Base-by-base conservation (phyloP, 139 green algal genomes). In the Picochlorum sp. region DNA sequence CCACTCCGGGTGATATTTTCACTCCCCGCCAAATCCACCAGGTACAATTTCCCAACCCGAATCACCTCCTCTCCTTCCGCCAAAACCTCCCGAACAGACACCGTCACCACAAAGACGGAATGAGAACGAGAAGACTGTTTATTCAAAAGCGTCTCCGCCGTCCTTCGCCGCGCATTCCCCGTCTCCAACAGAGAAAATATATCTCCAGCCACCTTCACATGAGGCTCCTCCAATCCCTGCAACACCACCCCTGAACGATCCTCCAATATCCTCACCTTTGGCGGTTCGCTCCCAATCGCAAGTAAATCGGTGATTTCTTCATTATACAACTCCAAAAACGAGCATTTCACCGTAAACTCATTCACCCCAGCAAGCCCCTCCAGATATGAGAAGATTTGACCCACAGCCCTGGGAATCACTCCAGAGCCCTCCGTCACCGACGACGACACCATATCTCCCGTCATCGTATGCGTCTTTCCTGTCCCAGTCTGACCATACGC, bases 261-360 rank as follows among this genome's bases (percentile, higher is more conserved):
- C 75, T 92, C 86, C 70, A 93, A 75, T 58, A 95, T 78, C 31
- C 83, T 70, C 67, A 94, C 57, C 69, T 73, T 78, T 41, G 70
- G 70, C 20, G 63, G 37, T 2, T 73, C 57, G 21, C 51, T 59
- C 2, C 78, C 78, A 31, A 81, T 55, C 2, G 75, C 82, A 69
- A 98, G 79, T 63, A 99, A 73, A 69, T 99, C 94, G 4, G 90
- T 98, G 18, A 97, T 85, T 79, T 99, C 93, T 75, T 99, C 94
- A 74, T 99, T 98, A 86, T 99, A 99, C 45, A 99, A 81, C 87
- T 99, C 94, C 66, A 99, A 69, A 74, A 95, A 99, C 34, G 69
- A 86, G 63, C 85, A 83, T 61, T 86, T 85, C 45, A 89, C 81
- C n/a, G 74, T 83, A 55, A 77, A 86, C 57, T 88, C 82, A 21